Evolutionary conservation across 1,284 basidiomycete species (phyloP).

Genomic region (Cryptococcus hybrid): DNA sequence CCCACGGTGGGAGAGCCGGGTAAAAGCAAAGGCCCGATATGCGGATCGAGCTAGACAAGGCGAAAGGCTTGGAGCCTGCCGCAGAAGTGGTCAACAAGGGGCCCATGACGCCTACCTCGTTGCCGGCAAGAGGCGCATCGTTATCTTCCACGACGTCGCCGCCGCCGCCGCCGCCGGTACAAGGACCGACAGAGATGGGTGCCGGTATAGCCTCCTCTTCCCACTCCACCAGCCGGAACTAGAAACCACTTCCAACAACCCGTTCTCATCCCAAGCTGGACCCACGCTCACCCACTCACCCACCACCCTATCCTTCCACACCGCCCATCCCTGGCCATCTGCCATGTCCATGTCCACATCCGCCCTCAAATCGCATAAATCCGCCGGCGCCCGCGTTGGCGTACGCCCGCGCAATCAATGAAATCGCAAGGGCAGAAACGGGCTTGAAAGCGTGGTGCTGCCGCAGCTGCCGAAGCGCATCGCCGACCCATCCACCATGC

Average conservation of each 20-base stretch:
- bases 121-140: conserved; percentile 47
- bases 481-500: conserved; percentile 1
- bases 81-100: conserved; percentile 53
- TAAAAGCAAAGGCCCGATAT: conserved; percentile 13
- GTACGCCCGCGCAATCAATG: conserved; percentile 82
- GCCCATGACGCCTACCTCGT: conserved; percentile 19
- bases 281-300: neutral
- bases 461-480: conserved; percentile 9
- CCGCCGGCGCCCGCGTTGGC: conserved; percentile 67
- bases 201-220: conserved; percentile 2
- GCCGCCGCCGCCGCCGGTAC: neutral
- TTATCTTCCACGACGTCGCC: neutral
- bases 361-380: conserved; percentile 64
- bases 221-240: conserved; percentile 20
- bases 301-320: conserved; percentile 17
- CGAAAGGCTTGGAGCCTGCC: conserved; percentile 51
- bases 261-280: neutral
- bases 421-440: conserved; percentile 71
- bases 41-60: conserved; percentile 1
- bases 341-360: conserved; percentile 63
- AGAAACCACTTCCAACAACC: conserved; percentile 27
- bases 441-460: conserved; percentile 70
- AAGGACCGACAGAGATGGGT: neutral
- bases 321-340: conserved; percentile 58
- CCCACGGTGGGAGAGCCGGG: conserved; percentile 29